Evolutionary conservation across 805 yeast species (phyloP).

Genomic region (Zygotorulaspora sp.): DNA sequence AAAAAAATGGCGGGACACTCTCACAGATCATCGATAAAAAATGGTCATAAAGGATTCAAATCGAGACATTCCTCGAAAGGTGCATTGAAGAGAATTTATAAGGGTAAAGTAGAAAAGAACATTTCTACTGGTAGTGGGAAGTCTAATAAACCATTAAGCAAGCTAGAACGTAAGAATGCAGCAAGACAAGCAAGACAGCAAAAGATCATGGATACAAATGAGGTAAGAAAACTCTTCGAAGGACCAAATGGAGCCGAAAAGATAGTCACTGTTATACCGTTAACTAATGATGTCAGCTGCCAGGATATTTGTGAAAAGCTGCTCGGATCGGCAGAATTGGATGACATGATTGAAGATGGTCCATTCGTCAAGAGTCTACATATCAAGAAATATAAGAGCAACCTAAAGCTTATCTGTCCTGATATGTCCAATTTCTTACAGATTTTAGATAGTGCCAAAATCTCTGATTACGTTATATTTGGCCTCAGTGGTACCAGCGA

Average conservation of each 20-base stretch:
- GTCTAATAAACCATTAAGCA: constrained; percentile 36
- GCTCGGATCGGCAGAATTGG: constrained; percentile 39
- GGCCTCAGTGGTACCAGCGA: constrained; percentile 86
- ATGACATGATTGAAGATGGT: constrained; percentile 31
- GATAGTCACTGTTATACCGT: constrained; percentile 73
- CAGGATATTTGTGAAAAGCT: constrained; percentile 50
- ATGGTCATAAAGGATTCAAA: constrained; percentile 85
- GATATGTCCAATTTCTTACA: constrained; percentile 60
- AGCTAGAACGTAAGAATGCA: constrained; percentile 68
- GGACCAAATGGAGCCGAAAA: constrained; percentile 79
- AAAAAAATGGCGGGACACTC: constrained; percentile 73
- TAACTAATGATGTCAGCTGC: constrained; percentile 65
- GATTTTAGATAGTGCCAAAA: constrained; percentile 79
- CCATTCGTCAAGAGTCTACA: constrained; percentile 51
- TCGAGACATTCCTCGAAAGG: constrained; percentile 89
- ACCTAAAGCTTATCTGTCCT: constrained; percentile 67
- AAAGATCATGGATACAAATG: constrained; percentile 59
- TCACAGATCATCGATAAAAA: constrained; percentile 80
- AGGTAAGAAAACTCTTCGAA: constrained; percentile 67
- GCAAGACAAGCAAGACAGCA: constrained; percentile 71
- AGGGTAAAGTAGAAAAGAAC: constrained; percentile 83
- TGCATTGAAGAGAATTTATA: constrained; percentile 68
- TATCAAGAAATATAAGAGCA: constrained; percentile 67
- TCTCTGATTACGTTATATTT: constrained; percentile 84
- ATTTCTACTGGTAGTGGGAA: constrained; percentile 39